Base-by-base conservation (phyloP, 2,329 filamentous ascomycete genomes). In the Alternaria burnsii region DNA sequence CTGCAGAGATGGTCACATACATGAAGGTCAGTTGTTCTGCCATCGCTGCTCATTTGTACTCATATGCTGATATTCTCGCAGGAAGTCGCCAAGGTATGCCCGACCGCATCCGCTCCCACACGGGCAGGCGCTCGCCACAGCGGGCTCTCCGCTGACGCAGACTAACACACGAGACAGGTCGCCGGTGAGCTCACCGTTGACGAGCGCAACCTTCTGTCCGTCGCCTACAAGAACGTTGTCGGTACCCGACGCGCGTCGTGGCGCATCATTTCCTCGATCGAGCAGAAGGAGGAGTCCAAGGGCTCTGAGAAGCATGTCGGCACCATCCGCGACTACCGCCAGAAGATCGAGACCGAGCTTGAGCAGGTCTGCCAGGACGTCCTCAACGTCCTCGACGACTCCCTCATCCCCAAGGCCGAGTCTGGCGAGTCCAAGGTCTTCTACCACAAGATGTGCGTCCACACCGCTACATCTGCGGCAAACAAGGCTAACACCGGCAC, bases 221-320 rank as follows among this genome's bases (percentile, higher is more conserved):
- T 98, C 78, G 94, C 94, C 81, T 99, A 99, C 91, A 99, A 99
- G 92, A 99, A 99, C 85, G 95, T 99, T 65, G 93, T 99, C 77
- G 94, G 95, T 78, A 96, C 95, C 80, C 91, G 94, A 83, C 94
- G 95, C 89, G 94, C 94, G 80, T 97, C 93, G 76, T 99, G 94
- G 94, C 90, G 94, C 85, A 98, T 99, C 84, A 96, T 99, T 85
- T 96, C 94, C 80, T 98, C 95, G 80, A 98, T 99, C 83, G 94
- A 98, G 87, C 94, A 98, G 85, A 98, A 98, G 90, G 94, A 98
- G 87, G 94, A 98, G 86, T 95, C 93, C 81, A 98, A 97, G 89
- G 94, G 94, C 80, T 93, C 91, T 72, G 93, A 96, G 79, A 94
- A 95, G 87, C 94, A 98, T 83, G 93, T 97, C 77, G 81, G 85